Evolutionary conservation across 2,329 filamentous ascomycete genomes (phyloP).

Genomic region (Thielaviopsis musarum): DNA sequence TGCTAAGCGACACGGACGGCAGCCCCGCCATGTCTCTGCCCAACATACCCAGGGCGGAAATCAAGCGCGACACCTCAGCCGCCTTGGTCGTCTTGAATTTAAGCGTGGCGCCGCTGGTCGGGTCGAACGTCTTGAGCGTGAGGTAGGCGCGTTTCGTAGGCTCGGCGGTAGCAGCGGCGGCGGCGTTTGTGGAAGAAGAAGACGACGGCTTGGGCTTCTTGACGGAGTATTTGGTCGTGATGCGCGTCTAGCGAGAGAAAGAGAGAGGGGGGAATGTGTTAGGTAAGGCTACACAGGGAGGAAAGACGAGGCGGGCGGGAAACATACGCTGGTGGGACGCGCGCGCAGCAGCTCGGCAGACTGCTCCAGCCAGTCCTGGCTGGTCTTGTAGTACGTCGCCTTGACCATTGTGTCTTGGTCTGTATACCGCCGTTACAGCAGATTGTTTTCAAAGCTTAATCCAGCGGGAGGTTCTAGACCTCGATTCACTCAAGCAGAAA

Average conservation of each 20-base stretch:
- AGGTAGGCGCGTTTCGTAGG: slow-evolving; percentile 45
- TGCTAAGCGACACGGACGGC: slow-evolving; percentile 22
- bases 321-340: slow-evolving; percentile 61
- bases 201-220: slow-evolving; percentile 17
- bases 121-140: slow-evolving; percentile 79
- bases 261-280: too few species aligned
- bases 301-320: too few species aligned
- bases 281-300: too few species aligned
- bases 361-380: slow-evolving; percentile 83
- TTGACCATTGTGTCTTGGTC: slow-evolving; percentile 9
- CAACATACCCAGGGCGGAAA: slow-evolving; percentile 59
- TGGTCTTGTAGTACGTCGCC: slow-evolving; percentile 58
- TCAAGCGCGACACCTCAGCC: slow-evolving; percentile 70
- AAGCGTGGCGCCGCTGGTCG: slow-evolving; percentile 60
- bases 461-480: too few species aligned
- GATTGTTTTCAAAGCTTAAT: neutral
- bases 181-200: slow-evolving; percentile 17
- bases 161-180: slow-evolving; percentile 16
- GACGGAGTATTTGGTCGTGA: slow-evolving; percentile 69
- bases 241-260: slow-evolving; percentile 48
- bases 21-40: slow-evolving; percentile 51
- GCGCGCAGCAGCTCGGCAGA: slow-evolving; percentile 75
- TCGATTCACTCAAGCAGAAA: neutral
- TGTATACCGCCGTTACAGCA: too few species aligned
- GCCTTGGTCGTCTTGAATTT: slow-evolving; percentile 89